These are phyloP conservation scores for Trifolium pratense DNA, from an alignment of 306 rosid species.

Conservation along the genomic window DNA sequence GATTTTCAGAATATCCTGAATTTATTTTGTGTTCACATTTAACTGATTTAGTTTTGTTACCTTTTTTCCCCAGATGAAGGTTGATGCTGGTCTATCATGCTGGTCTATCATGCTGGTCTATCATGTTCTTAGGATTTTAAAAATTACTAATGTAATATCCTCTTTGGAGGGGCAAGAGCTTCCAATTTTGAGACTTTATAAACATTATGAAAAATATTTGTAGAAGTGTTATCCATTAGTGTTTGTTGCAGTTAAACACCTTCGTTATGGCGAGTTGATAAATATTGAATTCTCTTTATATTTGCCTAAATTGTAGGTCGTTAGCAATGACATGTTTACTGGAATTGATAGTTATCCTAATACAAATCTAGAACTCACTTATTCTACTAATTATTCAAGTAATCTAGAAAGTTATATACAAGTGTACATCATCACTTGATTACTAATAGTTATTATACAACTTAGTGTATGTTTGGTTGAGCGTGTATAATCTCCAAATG, in stretches of 20 bases:
- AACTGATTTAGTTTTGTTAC: constrained; percentile 2
- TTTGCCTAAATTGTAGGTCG: not conserved
- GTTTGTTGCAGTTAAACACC: constrained; percentile 1
- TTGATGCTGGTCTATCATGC: not conserved
- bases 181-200: constrained; percentile 33
- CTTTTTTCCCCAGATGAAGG: constrained; percentile 5
- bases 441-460: no score
- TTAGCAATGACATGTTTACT: not conserved
- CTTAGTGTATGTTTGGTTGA: no score
- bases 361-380: no score
- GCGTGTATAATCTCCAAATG: no score
- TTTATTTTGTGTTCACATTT: not conserved
- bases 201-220: not conserved
- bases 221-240: constrained; percentile 9
- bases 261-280: not conserved
- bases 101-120: constrained; percentile 11
- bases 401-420: no score
- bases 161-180: not conserved
- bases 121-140: not conserved
- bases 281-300: not conserved
- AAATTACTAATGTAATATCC: not conserved
- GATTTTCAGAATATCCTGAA: not conserved
- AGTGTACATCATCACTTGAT: no score
- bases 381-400: no score
- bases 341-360: no score